Conservation (phyloP, 148 eudicot genomes). For the Suaeda aralocaspica region DNA sequence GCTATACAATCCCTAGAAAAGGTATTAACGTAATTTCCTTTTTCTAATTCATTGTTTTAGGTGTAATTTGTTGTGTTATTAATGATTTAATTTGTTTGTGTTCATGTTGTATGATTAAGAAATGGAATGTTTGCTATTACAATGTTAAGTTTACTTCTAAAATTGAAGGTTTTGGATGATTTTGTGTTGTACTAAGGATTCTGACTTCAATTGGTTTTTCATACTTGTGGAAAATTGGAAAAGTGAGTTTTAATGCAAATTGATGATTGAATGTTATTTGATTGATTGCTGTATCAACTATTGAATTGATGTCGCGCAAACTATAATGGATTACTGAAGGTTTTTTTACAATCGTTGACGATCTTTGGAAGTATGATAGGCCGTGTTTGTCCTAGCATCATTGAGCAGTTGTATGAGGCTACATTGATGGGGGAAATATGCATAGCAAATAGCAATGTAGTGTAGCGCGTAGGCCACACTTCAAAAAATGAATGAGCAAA, state of each 20-base stretch:
- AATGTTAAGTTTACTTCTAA: too few species aligned
- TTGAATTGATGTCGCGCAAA: neutral
- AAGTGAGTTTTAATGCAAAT: too few species aligned
- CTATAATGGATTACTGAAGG: neutral
- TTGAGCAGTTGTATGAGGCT: neutral
- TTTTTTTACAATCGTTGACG: neutral
- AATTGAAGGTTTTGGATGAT: too few species aligned
- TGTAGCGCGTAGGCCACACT: too few species aligned
- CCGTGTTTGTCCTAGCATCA: neutral
- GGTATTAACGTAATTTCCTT: conserved; percentile 33
- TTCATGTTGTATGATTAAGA: too few species aligned
- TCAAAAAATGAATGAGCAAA: neutral
- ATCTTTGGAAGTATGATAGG: neutral
- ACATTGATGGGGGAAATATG: neutral
- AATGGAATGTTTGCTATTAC: too few species aligned
- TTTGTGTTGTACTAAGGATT: neutral
- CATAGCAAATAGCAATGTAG: too few species aligned
- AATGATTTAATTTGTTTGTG: neutral
- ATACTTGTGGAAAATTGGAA: neutral
- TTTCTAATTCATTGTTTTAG: neutral
- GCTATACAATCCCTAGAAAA: conserved; percentile 70
- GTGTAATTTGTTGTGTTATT: neutral
- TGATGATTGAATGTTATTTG: too few species aligned
- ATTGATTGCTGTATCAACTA: neutral
- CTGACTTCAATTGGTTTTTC: neutral